Base-by-base conservation (phyloP, 768 basidiomycete species). In the Epithele typhae region DNA sequence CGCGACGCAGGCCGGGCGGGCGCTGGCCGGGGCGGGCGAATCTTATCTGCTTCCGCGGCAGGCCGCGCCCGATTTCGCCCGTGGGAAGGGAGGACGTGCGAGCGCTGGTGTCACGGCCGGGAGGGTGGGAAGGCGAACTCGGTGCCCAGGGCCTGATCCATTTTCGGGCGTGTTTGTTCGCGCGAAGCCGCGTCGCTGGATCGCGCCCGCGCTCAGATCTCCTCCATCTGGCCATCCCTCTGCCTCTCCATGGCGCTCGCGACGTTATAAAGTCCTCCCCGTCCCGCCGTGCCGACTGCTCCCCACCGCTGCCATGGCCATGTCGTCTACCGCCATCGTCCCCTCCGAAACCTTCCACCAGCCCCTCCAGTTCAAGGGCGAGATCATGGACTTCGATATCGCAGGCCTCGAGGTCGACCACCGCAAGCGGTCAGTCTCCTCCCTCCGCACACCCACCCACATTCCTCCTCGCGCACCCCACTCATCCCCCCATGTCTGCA, bases 351-450 rank as follows among this genome's bases (percentile, higher is more conserved):
- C 53, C 19, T 37, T 56, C 23, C 47, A 53, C 37, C 54, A 53
- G 37, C 48, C 67, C 52, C 64, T 80, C 42, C 84, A 84, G 59
- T 76, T 83, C 63, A 87, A 87, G 65, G 80, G 82, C 63, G 82
- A 84, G 64, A 74, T 84, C 54, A 82, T 87, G 78, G 85, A 87
- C 67, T 74, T 87, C 48, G 85, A 88, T 57, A 52, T 64, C 46
- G 59, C 57, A 37, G 52, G 54, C 45, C 23, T 61, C 30, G 62
- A 64, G 34, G 55, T 64, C 4, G 62, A 64, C 45, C 62, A 64
- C 54, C 60, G 62, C 43, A 64, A 64, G 46, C 47, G 61, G 61
- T 60, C 54, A 50, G 54, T 35, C 9, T n/a, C 18, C 27, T 12
- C 38, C 22, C 37, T 33, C 17, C 54, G 44, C 34, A 37, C 50